Evolutionary conservation across 108 stramenopile species (phyloP).

Genomic region (Tribonema minus): DNA sequence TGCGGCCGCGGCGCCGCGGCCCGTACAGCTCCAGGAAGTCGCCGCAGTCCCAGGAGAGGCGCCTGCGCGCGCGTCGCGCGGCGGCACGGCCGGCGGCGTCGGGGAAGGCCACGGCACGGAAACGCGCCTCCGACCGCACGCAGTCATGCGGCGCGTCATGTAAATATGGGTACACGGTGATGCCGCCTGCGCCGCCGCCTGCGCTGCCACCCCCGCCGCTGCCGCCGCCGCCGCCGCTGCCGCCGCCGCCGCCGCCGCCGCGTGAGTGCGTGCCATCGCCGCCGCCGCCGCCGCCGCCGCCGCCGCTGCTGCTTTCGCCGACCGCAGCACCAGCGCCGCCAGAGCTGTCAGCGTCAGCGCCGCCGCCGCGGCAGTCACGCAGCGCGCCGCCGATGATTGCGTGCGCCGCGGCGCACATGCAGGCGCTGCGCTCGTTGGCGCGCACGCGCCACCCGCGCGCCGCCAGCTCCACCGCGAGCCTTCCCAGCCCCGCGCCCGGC

Average conservation of each 20-base stretch:
- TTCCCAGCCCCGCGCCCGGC: constrained; percentile 70
- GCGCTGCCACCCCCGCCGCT: background rate
- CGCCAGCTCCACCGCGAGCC: constrained; percentile 82
- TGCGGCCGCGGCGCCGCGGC: background rate
- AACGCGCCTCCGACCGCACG: background rate
- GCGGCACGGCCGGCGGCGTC: background rate
- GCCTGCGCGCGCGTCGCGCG: too few species aligned
- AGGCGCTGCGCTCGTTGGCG: constrained; percentile 75
- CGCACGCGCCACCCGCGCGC: constrained; percentile 73
- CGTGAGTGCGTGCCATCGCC: too few species aligned
- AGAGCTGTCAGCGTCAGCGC: too few species aligned
- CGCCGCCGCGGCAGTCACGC: too few species aligned
- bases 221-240: background rate
- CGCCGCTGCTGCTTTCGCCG: too few species aligned
- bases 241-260: too few species aligned
- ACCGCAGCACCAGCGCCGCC: too few species aligned
- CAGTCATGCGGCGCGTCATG: background rate
- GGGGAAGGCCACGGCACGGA: background rate
- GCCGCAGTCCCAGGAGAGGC: background rate
- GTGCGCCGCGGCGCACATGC: background rate
- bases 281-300: too few species aligned
- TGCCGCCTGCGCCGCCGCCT: background rate
- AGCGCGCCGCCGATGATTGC: background rate
- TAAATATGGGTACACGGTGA: background rate
- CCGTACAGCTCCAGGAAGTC: background rate